Conservation (phyloP, 495 filamentous ascomycete species). For the Extremus antarcticus region DNA sequence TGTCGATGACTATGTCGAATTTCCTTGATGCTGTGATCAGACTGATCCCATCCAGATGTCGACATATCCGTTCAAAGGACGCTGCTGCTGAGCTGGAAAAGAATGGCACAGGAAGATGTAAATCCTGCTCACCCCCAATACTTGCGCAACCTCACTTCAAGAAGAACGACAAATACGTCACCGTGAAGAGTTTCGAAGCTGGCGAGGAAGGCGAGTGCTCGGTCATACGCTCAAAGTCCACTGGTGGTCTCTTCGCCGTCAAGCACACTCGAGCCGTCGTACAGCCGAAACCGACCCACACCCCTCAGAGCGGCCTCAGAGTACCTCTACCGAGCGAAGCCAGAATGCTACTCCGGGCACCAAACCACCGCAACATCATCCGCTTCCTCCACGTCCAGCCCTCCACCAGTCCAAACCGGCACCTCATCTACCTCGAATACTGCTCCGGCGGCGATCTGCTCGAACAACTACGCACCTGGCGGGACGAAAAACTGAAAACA, state of each 20-base stretch:
- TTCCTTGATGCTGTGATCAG: too few species aligned
- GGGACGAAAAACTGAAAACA: background rate
- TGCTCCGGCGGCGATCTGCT: slow-evolving; percentile 11
- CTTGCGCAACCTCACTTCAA: background rate
- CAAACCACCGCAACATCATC: background rate
- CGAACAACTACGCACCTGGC: background rate
- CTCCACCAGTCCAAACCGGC: background rate
- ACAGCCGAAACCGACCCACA: background rate
- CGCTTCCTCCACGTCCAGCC: background rate
- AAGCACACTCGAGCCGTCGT: background rate
- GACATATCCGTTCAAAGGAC: too few species aligned
- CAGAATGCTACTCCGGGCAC: background rate
- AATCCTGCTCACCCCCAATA: too few species aligned
- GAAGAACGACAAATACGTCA: background rate
- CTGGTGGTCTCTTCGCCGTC: background rate
- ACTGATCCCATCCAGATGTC: too few species aligned
- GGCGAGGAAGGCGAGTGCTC: background rate
- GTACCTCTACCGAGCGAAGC: background rate
- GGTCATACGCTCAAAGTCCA: background rate
- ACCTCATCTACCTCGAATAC: slow-evolving; percentile 6
- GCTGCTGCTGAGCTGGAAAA: too few species aligned
- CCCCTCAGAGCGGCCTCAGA: background rate
- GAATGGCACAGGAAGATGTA: too few species aligned
- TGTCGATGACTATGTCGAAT: too few species aligned
- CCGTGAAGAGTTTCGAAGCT: background rate